Base-by-base conservation (phyloP, 768 basidiomycete species). In the Rhodotorula babjevae region DNA sequence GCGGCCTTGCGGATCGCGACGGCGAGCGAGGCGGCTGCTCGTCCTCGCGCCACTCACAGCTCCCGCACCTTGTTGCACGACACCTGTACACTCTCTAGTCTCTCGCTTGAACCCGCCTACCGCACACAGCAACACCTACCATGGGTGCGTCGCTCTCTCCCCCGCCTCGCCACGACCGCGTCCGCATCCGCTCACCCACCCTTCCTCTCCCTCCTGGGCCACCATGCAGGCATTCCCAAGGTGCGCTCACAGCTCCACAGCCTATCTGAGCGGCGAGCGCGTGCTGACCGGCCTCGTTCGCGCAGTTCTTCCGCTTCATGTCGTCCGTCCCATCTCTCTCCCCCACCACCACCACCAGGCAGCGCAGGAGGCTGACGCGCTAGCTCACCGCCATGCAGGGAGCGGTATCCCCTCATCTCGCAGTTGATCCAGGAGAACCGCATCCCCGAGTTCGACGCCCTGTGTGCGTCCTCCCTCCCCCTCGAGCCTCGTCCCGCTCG, bases 341-440 rank as follows among this genome's bases (percentile, higher is more conserved):
- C 42, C 16, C 55, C 29, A 21, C n/a, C 14, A 6, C n/a, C 5
- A 5, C 11, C 29, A 29, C 29, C 16, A 14, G 1, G 21, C 31
- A 14, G 53, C n/a, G 18, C 29, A 31, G 33, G 33, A 21, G 12
- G 16, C 53, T 15, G 6, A 9, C 14, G 2, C 36, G 61, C 68
- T 15, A 36, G 10, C 7, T 49, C 5, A 19, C 42, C n/a, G 16
- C 5, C 36, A 36, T 36, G 36, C 79, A 95, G 93, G 73, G 96
- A 98, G 84, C 89, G 96, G 72, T 99, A 99, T 81, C 95, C 96
- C 63, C 86, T 99, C 76, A 99, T 94, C 25, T 98, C 95, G 27
- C 96, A 98, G 81, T 85, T 98, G 69, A 96, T 98, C 74, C 88
- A 95, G 81, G 93, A 96, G 84, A 96, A 97, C 84, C 93, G 93